Evolutionary conservation across 1,284 basidiomycete genomes (phyloP).

Genomic region (Puccinia polysora): DNA sequence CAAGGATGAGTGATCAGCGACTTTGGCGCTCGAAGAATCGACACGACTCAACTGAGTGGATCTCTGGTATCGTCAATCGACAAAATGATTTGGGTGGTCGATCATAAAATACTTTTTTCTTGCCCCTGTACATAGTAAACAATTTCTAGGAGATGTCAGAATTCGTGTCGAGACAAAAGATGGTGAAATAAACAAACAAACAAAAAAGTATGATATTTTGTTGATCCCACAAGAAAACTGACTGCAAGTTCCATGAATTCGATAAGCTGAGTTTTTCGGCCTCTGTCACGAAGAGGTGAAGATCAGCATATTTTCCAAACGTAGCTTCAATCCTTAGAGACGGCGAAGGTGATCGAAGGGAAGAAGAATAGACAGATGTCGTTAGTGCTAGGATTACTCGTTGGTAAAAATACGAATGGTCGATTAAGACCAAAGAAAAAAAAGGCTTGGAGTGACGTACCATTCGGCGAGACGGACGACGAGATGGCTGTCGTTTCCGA

Average conservation of each 20-base stretch:
- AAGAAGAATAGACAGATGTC: too few relatives aligned
- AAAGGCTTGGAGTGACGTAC: constrained; percentile 60
- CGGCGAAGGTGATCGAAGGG: background rate
- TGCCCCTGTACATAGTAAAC: constrained; percentile 24
- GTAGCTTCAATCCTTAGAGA: constrained; percentile 67
- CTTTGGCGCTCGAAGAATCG: constrained; percentile 58
- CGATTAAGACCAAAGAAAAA: too few relatives aligned
- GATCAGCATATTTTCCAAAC: constrained; percentile 75
- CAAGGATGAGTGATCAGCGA: constrained; percentile 54
- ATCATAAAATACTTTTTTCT: constrained; percentile 66
- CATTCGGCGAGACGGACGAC: constrained; percentile 70
- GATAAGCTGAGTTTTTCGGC: constrained; percentile 74
- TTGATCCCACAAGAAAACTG: constrained; percentile 54
- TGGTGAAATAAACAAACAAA: background rate
- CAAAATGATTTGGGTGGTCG: constrained; percentile 78
- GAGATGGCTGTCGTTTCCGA: constrained; percentile 61
- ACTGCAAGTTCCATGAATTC: constrained; percentile 72
- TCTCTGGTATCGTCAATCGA: constrained; percentile 63
- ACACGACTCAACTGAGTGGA: constrained; percentile 62
- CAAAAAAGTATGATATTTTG: background rate
- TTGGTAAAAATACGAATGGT: too few relatives aligned
- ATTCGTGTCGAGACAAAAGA: constrained; percentile 32
- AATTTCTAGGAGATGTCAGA: constrained; percentile 40
- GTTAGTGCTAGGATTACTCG: too few relatives aligned
- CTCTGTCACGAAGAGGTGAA: constrained; percentile 87